These are phyloP conservation scores for Monascus ruber DNA, from an alignment of 2,329 filamentous ascomycete genomes.

Conservation along the genomic window DNA sequence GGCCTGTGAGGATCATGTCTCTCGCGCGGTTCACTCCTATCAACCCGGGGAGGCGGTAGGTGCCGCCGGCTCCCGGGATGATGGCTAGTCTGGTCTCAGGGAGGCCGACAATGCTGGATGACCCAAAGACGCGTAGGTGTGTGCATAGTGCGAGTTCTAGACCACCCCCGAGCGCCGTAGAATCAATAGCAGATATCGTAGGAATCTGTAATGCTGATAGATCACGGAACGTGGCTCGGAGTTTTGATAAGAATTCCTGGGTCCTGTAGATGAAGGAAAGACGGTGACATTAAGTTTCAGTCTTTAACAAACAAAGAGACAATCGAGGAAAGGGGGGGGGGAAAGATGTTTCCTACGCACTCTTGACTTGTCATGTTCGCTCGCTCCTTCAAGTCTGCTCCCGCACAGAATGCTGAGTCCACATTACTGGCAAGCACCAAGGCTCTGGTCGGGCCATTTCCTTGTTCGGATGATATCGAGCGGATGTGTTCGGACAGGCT, in stretches of 20 bases:
- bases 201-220: constrained; percentile 72
- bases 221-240: constrained; percentile 63
- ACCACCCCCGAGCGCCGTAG: constrained; percentile 79
- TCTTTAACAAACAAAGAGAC: too few species aligned
- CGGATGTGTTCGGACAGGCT: constrained; percentile 63
- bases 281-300: too few species aligned
- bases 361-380: constrained; percentile 64
- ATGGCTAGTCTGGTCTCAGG: constrained; percentile 91
- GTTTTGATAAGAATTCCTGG: constrained; percentile 60
- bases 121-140: constrained; percentile 76
- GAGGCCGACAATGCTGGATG: constrained; percentile 65
- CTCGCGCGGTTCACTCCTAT: constrained; percentile 73
- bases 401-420: constrained; percentile 85
- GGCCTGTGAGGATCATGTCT: constrained; percentile 80
- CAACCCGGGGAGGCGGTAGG: constrained; percentile 70
- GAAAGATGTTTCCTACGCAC: constrained; percentile 39
- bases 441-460: constrained; percentile 56
- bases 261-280: constrained; percentile 45
- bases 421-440: constrained; percentile 74
- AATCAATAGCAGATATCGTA: constrained; percentile 78
- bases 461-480: constrained; percentile 51
- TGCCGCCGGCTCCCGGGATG: constrained; percentile 88
- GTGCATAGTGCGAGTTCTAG: constrained; percentile 86
- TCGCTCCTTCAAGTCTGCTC: constrained; percentile 87
- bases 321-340: not conserved